phyloP scores from a whole-genome alignment of 352 stramenopile genomes.

The Phytophthora litchii region DNA sequence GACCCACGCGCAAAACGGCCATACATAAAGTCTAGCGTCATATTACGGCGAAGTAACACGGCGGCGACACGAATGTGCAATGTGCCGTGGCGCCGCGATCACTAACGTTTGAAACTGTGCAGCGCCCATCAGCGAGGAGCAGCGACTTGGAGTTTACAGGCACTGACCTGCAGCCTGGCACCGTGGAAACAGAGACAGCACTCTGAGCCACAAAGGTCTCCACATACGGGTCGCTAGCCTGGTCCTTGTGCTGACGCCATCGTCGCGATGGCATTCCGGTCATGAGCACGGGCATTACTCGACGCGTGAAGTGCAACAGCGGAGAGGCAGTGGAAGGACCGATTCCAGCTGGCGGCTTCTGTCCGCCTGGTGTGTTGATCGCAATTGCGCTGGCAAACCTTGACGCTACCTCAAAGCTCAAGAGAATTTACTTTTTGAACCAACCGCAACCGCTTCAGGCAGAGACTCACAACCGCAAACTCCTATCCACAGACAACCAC shows the following conservation, averaged over 20 bases:
- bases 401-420: slow-evolving; percentile 12
- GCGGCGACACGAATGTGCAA: neutral
- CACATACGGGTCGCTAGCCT: slow-evolving; percentile 15
- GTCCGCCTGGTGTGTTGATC: slow-evolving; percentile 7
- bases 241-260: slow-evolving; percentile 20
- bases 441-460: slow-evolving; percentile 5
- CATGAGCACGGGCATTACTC: slow-evolving; percentile 29
- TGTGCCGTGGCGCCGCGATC: neutral
- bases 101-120: slow-evolving; percentile 2
- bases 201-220: slow-evolving; percentile 25
- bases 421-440: slow-evolving; percentile 7
- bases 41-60: neutral
- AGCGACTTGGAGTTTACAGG: slow-evolving; percentile 4
- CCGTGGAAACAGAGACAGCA: slow-evolving; percentile 17
- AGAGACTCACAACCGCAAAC: slow-evolving; percentile 7
- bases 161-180: slow-evolving; percentile 12
- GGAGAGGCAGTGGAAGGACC: slow-evolving; percentile 27
- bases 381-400: slow-evolving; percentile 5
- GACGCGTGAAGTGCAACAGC: slow-evolving; percentile 12
- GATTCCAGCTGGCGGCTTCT: slow-evolving; percentile 30
- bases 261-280: slow-evolving; percentile 14
- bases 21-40: neutral
- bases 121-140: neutral
- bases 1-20: neutral
- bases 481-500: slow-evolving; percentile 6